These are phyloP conservation scores for Scedosporium aurantiacum DNA, from an alignment of 2,329 filamentous ascomycete genomes.

Conservation along the genomic window DNA sequence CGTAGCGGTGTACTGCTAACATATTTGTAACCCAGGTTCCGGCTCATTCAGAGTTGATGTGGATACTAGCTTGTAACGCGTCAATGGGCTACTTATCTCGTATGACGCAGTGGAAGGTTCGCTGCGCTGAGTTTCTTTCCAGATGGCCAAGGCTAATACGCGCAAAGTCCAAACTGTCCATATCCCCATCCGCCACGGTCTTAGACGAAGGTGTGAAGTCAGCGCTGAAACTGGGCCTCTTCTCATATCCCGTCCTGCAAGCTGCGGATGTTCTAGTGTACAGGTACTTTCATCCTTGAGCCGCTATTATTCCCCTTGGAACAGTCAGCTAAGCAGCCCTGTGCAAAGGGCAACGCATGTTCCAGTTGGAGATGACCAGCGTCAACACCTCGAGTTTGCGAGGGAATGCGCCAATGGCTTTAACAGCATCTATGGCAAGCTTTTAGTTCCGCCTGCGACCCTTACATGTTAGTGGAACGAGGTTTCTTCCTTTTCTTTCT, in stretches of 20 bases:
- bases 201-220: conserved; percentile 49
- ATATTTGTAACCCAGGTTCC: conserved; percentile 40
- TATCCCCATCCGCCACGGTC: conserved; percentile 46
- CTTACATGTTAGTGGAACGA: conserved; percentile 48
- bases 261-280: conserved; percentile 90
- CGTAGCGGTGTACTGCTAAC: background rate
- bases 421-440: conserved; percentile 62
- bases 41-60: conserved; percentile 85
- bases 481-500: too few species aligned
- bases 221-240: conserved; percentile 71
- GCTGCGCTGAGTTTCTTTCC: background rate
- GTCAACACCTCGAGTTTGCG: conserved; percentile 87
- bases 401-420: conserved; percentile 79
- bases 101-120: conserved; percentile 99
- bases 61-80: conserved; percentile 86
- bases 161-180: conserved; percentile 58
- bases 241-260: conserved; percentile 92
- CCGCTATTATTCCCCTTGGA: background rate
- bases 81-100: conserved; percentile 87
- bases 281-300: conserved; percentile 30
- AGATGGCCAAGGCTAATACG: background rate
- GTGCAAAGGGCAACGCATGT: conserved; percentile 71
- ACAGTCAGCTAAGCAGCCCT: background rate
- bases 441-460: conserved; percentile 55
- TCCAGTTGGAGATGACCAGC: conserved; percentile 91